These are phyloP conservation scores for Neostapfia colusana DNA, from an alignment of 176 grass and related monocot genomes.

Conservation along the genomic window DNA sequence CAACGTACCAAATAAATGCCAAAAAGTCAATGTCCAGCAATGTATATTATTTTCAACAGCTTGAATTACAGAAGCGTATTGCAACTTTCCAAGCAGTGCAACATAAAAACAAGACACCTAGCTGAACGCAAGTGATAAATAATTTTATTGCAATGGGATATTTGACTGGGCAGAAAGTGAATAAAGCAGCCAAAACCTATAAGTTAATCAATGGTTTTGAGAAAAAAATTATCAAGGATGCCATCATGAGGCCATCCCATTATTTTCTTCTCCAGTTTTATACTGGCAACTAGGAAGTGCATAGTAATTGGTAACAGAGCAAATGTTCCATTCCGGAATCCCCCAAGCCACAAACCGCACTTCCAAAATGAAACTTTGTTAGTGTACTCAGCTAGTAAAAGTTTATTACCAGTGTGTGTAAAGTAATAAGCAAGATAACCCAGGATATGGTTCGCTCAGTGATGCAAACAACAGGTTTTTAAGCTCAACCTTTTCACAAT, in stretches of 20 bases:
- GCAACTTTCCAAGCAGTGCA: background rate
- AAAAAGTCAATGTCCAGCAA: constrained; percentile 13
- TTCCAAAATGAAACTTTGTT: background rate
- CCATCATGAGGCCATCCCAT: background rate
- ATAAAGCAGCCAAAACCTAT: background rate
- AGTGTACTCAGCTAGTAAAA: constrained; percentile 25
- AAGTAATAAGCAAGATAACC: background rate
- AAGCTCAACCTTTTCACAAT: background rate
- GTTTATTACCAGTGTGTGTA: background rate
- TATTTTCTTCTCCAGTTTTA: background rate
- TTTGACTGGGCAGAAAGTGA: background rate
- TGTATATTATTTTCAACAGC: background rate
- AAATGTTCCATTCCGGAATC: background rate
- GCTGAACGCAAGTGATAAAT: background rate
- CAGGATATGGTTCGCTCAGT: constrained; percentile 8
- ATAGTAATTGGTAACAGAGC: background rate
- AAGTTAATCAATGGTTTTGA: background rate
- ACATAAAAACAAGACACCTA: background rate
- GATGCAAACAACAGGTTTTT: background rate
- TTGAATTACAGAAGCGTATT: background rate
- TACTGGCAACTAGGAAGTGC: background rate
- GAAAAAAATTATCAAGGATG: background rate
- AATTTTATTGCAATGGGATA: background rate
- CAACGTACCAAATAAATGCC: constrained; percentile 27
- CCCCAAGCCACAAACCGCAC: background rate